phyloP scores from a whole-genome alignment of 805 yeast species.

The Candida verbasci region DNA sequence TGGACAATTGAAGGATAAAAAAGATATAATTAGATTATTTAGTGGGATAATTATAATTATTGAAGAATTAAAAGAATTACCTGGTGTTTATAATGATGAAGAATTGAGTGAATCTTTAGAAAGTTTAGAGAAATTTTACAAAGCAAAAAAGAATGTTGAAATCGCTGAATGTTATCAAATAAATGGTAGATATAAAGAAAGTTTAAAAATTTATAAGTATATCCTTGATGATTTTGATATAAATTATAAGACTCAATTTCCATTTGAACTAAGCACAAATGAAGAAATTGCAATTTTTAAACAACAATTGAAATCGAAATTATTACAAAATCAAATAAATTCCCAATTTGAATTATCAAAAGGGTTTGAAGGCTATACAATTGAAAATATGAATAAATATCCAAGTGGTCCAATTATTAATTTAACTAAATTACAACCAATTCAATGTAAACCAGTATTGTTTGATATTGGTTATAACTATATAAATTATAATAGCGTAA shows the following conservation, averaged over 20 bases:
- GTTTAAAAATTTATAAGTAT: constrained; percentile 40
- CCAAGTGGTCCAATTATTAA: constrained; percentile 28
- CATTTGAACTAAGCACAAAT: constrained; percentile 38
- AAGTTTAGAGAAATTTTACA: constrained; percentile 44
- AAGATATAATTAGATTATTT: constrained; percentile 46
- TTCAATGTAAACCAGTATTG: constrained; percentile 80
- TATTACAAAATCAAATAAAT: constrained; percentile 36
- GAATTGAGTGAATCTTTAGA: constrained; percentile 53
- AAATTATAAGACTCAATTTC: constrained; percentile 35
- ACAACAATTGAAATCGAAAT: constrained; percentile 12
- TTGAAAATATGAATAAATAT: constrained; percentile 42
- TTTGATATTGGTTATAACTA: constrained; percentile 90
- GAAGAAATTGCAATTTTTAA: constrained; percentile 23
- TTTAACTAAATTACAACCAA: constrained; percentile 44
- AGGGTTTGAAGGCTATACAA: constrained; percentile 20
- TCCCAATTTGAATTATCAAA: constrained; percentile 38
- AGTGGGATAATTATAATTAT: constrained; percentile 51
- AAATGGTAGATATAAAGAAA: constrained; percentile 38
- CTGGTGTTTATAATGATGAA: constrained; percentile 90
- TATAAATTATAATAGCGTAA: constrained; percentile 43
- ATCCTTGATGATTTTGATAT: constrained; percentile 13
- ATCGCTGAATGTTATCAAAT: constrained; percentile 45
- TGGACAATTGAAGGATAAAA: constrained; percentile 27
- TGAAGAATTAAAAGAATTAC: constrained; percentile 66
- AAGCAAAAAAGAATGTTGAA: constrained; percentile 36